A percentile compares a stretch with the other conserved stretches of the same genome.
phyloP scores from a whole-genome alignment of 202 grass and related monocot species.

The Eragrostis tef region DNA sequence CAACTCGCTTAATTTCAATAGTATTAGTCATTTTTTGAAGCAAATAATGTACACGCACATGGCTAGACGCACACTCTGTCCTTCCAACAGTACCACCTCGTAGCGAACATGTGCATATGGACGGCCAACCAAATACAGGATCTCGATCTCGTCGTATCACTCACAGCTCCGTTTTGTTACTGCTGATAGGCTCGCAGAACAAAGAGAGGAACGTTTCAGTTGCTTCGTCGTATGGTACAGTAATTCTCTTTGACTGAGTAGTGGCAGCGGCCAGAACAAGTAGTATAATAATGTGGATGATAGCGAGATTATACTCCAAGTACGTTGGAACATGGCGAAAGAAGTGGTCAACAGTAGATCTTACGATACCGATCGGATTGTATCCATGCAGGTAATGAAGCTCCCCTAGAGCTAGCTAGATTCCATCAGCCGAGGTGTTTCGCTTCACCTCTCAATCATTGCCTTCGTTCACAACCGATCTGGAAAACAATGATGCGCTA shows the following conservation, averaged over 20 bases:
- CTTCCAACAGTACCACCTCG: neutral
- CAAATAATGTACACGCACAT: neutral
- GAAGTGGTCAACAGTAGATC: neutral
- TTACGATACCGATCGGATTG: no score
- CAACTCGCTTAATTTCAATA: neutral
- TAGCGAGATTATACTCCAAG: no score
- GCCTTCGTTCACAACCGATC: neutral
- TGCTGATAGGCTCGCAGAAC: no score
- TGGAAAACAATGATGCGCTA: neutral
- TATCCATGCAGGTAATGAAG: neutral
- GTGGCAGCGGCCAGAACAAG: neutral
- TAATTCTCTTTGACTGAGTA: no score
- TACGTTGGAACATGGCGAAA: no score
- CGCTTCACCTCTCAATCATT: neutral
- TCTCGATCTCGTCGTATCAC: no score
- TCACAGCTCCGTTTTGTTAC: no score
- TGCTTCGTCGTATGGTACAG: no score
- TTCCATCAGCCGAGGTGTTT: neutral
- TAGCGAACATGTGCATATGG: slow-evolving; percentile 3
- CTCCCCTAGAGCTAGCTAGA: neutral
- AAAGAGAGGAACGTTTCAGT: no score
- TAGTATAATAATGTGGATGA: neutral
- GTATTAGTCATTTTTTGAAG: neutral
- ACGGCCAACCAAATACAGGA: neutral
- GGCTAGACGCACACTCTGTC: slow-evolving; percentile 12